Evolutionary conservation across 1,139 yeast genomes (phyloP).

Genomic region (Saccharomyces pastorianus): DNA sequence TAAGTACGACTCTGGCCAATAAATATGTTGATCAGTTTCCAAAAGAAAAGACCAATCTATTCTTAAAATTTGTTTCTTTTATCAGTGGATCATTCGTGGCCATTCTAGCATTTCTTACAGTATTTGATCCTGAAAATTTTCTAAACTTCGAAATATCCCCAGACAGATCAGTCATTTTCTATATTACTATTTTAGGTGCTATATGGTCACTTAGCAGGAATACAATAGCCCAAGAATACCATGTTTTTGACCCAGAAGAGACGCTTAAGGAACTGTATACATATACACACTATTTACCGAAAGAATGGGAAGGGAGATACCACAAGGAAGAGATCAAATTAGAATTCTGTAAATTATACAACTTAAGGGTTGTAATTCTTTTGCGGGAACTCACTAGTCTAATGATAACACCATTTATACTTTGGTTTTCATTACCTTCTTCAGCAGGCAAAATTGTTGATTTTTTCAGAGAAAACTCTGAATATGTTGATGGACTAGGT

Average conservation of each 20-base stretch:
- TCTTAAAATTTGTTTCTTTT: constrained; percentile 62
- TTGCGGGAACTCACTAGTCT: constrained; percentile 74
- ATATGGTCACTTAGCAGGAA: constrained; percentile 66
- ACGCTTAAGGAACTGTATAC: constrained; percentile 69
- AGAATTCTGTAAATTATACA: constrained; percentile 74
- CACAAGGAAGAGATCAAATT: constrained; percentile 77
- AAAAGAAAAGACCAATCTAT: constrained; percentile 60
- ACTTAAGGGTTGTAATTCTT: constrained; percentile 61
- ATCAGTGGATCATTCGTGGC: constrained; percentile 86
- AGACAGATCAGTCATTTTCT: constrained; percentile 75
- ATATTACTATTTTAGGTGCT: constrained; percentile 79
- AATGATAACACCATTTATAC: constrained; percentile 73
- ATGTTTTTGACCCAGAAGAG: constrained; percentile 85
- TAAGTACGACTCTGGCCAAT: constrained; percentile 73
- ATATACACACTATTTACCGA: constrained; percentile 84
- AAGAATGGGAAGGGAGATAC: constrained; percentile 72
- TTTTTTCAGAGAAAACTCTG: constrained; percentile 79
- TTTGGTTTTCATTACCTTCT: constrained; percentile 75
- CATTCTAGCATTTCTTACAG: constrained; percentile 70
- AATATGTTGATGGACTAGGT: constrained; percentile 90
- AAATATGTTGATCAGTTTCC: constrained; percentile 89
- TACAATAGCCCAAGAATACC: constrained; percentile 51
- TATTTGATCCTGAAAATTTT: constrained; percentile 88
- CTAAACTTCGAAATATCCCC: constrained; percentile 81
- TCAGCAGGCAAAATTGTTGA: constrained; percentile 72